Base-by-base conservation (phyloP, 371 early-diverging fungal species). In the Batkoa obscura region DNA sequence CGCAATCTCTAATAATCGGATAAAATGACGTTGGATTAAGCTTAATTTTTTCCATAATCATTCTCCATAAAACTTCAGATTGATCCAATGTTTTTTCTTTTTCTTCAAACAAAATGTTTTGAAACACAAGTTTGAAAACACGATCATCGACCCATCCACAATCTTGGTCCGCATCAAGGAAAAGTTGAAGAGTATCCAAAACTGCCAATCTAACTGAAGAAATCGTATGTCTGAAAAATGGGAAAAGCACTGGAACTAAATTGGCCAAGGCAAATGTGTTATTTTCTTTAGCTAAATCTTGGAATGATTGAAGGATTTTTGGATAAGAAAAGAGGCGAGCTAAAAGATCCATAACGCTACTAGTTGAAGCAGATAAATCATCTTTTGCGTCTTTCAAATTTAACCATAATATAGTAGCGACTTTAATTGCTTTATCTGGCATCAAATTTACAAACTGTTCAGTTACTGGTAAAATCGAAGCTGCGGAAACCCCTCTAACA, bases 151-250 rank as follows among this genome's bases (percentile, higher is more conserved):
- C 75, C 91, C 93, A 93, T 35, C 72, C 76, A 12, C 70, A 63
- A 6, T 72, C 68, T 0, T 72, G 71, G 3, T 71, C 71, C 59
- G 87, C 72, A 42, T 81, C 81, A 10, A 89, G 68, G 54, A 94
- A 80, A 0, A 89, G 83, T 50, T 71, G 45, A 2, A 94, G 64
- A 0, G 91, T 88, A 33, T 83, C 78, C 41, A 97, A 62, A 0
- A 90, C 90, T 0, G 95, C 89, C 1, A 72, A 59, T 0, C 95
- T 84, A 2, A 97, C 97, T 33, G 83, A 74, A 0, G 81, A 73
- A 47, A 93, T 83, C 0, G 90, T 84, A 59, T 97, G 95, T 39
- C 97, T 79, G 67, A 97, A 88, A 65, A 94, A 94, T 5, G 90
- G 90, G 58, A 80, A 86, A 37, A 96, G 72, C 6, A 86, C 75